A percentile compares a stretch with the other conserved stretches of the same genome.
Conservation (phyloP, 306 rosid genomes). For the Fragaria nilgerrensis region DNA sequence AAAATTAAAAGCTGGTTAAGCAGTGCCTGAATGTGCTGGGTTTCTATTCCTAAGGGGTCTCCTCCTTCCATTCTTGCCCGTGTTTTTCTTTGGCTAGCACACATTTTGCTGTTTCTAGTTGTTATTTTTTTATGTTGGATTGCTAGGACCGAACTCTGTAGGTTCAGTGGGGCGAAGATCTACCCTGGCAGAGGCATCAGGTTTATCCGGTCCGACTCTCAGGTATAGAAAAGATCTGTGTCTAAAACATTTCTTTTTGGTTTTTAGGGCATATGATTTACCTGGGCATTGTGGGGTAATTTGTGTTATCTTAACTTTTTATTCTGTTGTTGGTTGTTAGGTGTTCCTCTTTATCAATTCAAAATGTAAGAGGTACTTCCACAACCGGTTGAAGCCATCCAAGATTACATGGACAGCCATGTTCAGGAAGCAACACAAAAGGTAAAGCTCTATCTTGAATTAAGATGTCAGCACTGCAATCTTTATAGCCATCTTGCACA, state of each 20-base stretch:
- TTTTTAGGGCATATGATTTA: neutral
- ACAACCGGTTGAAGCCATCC: slow-evolving; percentile 79
- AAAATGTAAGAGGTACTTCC: slow-evolving; percentile 75
- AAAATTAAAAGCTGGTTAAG: neutral
- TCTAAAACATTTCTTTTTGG: neutral
- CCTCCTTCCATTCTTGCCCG: neutral
- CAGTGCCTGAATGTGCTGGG: neutral
- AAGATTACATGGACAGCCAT: slow-evolving; percentile 92
- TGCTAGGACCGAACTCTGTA: slow-evolving; percentile 79
- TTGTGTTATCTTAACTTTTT: neutral
- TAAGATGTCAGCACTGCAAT: neutral
- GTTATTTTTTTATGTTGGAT: slow-evolving; percentile 7
- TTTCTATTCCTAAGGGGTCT: neutral
- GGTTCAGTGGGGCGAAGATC: slow-evolving; percentile 86
- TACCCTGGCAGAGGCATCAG: slow-evolving; percentile 88
- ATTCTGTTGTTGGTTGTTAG: slow-evolving; percentile 26
- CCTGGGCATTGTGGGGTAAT: neutral
- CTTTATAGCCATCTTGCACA: neutral
- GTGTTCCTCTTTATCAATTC: slow-evolving; percentile 77
- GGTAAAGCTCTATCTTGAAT: slow-evolving; percentile 27
- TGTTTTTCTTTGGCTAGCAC: neutral
- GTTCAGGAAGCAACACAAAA: slow-evolving; percentile 87
- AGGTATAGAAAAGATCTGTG: slow-evolving; percentile 33
- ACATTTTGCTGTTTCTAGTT: neutral
- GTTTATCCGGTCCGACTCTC: slow-evolving; percentile 80